Evolutionary conservation across 1,139 yeast genomes (phyloP).

Genomic region (Yamadazyma trypodendri): DNA sequence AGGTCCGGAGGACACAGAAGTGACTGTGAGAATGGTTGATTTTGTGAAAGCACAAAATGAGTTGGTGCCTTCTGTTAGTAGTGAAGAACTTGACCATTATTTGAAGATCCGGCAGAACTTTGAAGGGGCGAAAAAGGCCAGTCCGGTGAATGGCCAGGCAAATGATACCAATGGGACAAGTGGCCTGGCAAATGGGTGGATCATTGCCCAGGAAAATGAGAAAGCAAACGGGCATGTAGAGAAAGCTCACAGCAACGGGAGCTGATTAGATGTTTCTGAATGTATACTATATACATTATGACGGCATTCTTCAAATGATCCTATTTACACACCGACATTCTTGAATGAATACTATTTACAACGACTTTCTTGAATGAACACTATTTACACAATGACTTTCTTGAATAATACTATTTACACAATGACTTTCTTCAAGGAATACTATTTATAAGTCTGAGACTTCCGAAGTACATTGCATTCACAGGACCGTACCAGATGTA

Average conservation of each 20-base stretch:
- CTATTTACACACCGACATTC: not conserved
- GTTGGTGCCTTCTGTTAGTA: constrained; percentile 81
- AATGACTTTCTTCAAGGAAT: too few relatives aligned
- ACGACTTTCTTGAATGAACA: too few relatives aligned
- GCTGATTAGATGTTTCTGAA: too few relatives aligned
- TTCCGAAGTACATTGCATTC: too few relatives aligned
- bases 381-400: too few relatives aligned
- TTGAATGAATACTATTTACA: too few relatives aligned
- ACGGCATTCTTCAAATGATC: too few relatives aligned
- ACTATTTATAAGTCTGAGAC: too few relatives aligned
- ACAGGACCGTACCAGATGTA: too few relatives aligned
- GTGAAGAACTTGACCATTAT: constrained; percentile 83
- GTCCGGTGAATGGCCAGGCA: too few relatives aligned
- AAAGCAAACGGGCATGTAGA: not conserved
- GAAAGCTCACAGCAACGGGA: not conserved
- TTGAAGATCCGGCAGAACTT: constrained; percentile 73
- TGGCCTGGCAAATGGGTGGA: not conserved
- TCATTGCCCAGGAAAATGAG: too few relatives aligned
- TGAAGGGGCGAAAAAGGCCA: constrained; percentile 46
- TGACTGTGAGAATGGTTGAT: constrained; percentile 68
- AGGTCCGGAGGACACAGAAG: constrained; percentile 62
- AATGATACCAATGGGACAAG: not conserved
- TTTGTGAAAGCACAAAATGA: constrained; percentile 72
- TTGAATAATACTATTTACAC: not conserved
- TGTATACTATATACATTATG: too few relatives aligned